A percentile compares a stretch with the other conserved stretches of the same genome.
phyloP scores from a whole-genome alignment of 2,329 filamentous ascomycete species.

The Claviceps pusilla region DNA sequence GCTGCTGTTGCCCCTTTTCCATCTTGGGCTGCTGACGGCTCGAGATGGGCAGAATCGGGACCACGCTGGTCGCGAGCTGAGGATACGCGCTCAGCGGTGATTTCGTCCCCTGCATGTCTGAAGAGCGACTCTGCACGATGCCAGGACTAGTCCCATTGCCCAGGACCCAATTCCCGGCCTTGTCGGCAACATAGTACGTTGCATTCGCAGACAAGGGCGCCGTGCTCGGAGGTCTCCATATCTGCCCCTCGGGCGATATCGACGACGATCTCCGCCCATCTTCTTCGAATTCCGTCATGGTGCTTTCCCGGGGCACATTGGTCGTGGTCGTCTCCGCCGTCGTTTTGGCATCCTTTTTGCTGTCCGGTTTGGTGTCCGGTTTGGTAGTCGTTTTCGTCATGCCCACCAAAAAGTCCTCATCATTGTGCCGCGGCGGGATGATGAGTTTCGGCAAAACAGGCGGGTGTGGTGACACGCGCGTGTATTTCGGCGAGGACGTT shows the following conservation, averaged over 20 bases:
- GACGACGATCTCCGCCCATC: conserved; percentile 23
- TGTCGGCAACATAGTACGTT: conserved; percentile 36
- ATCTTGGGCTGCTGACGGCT: not conserved
- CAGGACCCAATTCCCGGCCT: conserved; percentile 38
- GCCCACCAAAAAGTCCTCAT: not conserved
- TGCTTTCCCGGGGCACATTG: conserved; percentile 22
- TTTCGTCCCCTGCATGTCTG: conserved; percentile 10
- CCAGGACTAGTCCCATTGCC: conserved; percentile 20
- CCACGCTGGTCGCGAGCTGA: conserved; percentile 5
- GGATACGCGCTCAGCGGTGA: conserved; percentile 5
- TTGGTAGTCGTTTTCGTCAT: not conserved
- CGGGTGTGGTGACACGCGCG: conserved; percentile 8
- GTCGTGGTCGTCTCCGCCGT: no score
- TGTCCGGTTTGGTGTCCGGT: not conserved
- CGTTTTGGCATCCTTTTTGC: no score
- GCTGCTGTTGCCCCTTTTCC: not conserved
- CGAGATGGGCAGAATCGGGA: conserved; percentile 8
- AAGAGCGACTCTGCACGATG: conserved; percentile 11
- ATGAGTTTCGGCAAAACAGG: conserved; percentile 15
- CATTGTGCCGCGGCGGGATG: conserved; percentile 11
- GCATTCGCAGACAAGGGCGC: conserved; percentile 28
- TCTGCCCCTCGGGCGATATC: conserved; percentile 22
- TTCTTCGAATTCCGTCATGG: conserved; percentile 39
- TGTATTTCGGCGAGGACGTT: conserved; percentile 6
- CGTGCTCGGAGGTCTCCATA: conserved; percentile 35